These are phyloP conservation scores for Neurospora sp. DNA, from an alignment of 495 filamentous ascomycete genomes.

Conservation along the genomic window DNA sequence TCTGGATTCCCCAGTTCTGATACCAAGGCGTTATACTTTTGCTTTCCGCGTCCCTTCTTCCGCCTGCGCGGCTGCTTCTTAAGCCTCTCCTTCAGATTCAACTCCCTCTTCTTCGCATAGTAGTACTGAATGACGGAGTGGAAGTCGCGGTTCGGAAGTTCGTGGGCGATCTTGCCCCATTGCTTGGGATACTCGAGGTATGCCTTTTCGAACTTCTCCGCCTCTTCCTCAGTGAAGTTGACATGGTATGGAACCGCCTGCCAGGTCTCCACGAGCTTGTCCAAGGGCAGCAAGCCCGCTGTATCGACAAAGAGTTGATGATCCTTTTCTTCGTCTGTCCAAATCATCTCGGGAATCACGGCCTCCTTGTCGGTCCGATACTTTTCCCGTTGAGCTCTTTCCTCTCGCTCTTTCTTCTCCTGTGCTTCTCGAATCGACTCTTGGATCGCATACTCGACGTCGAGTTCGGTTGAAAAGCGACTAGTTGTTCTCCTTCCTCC, in stretches of 20 bases:
- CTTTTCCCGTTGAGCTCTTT: conserved; percentile 58
- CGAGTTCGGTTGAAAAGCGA: conserved; percentile 53
- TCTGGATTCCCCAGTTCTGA: conserved; percentile 57
- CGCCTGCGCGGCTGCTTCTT: conserved; percentile 61
- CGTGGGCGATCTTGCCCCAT: conserved; percentile 80
- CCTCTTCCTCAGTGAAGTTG: conserved; percentile 76
- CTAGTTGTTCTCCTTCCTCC: conserved; percentile 48
- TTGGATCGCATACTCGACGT: conserved; percentile 65
- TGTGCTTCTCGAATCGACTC: conserved; percentile 69
- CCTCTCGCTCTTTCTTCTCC: conserved; percentile 59
- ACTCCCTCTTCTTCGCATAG: conserved; percentile 81
- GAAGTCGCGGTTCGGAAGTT: conserved; percentile 61
- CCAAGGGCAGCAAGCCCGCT: conserved; percentile 57
- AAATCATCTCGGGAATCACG: conserved; percentile 68
- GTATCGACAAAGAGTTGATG: conserved; percentile 58
- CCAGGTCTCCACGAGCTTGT: conserved; percentile 58
- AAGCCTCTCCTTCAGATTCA: conserved; percentile 77
- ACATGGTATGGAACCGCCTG: conserved; percentile 66
- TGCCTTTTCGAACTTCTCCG: conserved; percentile 62
- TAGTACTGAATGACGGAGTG: conserved; percentile 90
- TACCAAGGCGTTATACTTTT: conserved; percentile 66
- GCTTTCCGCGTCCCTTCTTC: conserved; percentile 48
- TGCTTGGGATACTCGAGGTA: conserved; percentile 81
- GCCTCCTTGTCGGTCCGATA: conserved; percentile 79
- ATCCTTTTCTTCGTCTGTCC: conserved; percentile 35